These are phyloP conservation scores for Syzygium oleosum DNA, from an alignment of 345 rosid species.

Conservation along the genomic window DNA sequence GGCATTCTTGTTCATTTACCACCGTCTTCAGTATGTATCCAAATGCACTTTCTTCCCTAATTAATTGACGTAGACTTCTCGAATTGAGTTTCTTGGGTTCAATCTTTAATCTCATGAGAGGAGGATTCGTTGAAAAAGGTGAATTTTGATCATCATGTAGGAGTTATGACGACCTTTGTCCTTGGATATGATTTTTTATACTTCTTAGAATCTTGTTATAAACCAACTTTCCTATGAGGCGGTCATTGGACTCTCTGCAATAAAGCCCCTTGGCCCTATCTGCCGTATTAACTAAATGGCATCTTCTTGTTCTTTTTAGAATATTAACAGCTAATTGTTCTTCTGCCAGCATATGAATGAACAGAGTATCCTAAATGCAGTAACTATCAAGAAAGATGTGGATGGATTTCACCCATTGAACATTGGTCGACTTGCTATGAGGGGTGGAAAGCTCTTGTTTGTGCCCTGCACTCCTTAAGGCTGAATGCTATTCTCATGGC, in stretches of 20 bases:
- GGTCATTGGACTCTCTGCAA: not conserved
- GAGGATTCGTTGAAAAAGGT: not conserved
- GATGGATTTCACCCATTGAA: slow-evolving; percentile 88
- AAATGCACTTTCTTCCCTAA: not conserved
- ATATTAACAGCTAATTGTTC: not conserved
- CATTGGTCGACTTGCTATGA: slow-evolving; percentile 80
- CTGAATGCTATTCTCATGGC: slow-evolving; percentile 44
- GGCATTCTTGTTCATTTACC: slow-evolving; percentile 95
- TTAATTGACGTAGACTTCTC: not conserved
- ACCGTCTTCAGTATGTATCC: slow-evolving; percentile 53
- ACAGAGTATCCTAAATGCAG: slow-evolving; percentile 60
- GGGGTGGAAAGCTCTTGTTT: slow-evolving; percentile 72
- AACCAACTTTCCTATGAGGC: not conserved
- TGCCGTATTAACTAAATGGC: not conserved
- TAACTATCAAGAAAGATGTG: slow-evolving; percentile 75
- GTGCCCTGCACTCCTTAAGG: slow-evolving; percentile 91
- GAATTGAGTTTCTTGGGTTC: not conserved
- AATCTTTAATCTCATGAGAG: not conserved
- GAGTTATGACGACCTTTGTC: not conserved
- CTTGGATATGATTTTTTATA: not conserved
- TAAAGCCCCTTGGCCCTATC: not conserved
- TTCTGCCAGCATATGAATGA: slow-evolving; percentile 69
- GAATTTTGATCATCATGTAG: not conserved
- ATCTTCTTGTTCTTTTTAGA: not conserved
- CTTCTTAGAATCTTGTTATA: not conserved